These are phyloP conservation scores for Puccinia polysora DNA, from an alignment of 1,284 basidiomycete genomes.

Conservation along the genomic window DNA sequence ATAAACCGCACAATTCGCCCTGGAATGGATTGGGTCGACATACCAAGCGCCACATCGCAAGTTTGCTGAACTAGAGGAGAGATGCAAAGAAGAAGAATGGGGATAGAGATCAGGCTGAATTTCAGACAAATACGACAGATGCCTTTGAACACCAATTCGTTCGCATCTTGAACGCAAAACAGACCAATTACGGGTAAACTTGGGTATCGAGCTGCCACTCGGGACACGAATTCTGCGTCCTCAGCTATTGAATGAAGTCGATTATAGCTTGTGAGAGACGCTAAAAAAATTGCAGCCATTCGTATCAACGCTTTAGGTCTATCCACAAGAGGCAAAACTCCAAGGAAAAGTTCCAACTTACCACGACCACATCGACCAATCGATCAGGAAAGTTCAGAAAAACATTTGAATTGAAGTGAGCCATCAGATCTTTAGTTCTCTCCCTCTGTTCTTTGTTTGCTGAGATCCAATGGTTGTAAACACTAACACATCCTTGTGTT, in stretches of 20 bases:
- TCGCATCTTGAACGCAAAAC: too few relatives aligned
- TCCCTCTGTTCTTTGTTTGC: neutral
- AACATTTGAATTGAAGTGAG: neutral
- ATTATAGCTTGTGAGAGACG: constrained; percentile 67
- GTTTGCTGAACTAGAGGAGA: constrained; percentile 63
- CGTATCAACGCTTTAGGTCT: neutral
- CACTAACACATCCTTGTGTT: constrained; percentile 31
- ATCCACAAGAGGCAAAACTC: neutral
- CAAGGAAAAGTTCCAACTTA: constrained; percentile 5
- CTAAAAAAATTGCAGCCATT: constrained; percentile 27
- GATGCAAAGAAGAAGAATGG: constrained; percentile 24
- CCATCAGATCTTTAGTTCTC: neutral
- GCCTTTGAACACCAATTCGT: too few relatives aligned
- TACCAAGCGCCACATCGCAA: constrained; percentile 94
- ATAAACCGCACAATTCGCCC: constrained; percentile 61
- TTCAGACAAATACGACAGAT: too few relatives aligned
- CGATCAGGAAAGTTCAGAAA: too few relatives aligned
- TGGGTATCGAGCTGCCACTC: constrained; percentile 61
- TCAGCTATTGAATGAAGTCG: constrained; percentile 76
- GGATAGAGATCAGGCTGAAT: neutral
- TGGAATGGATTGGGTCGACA: constrained; percentile 60
- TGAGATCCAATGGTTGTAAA: too few relatives aligned
- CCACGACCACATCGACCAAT: neutral
- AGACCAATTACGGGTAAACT: constrained; percentile 64
- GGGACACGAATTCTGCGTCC: constrained; percentile 67